phyloP scores from a whole-genome alignment of 129 eudicot genomes.

The Helianthus annuus region HanXRQr2.0-SUNRISE NC_035436.2:147195479-147195978 shows the following conservation, averaged over 20 bases:
- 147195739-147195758: slow-evolving; percentile 19
- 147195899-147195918: slow-evolving; percentile 41
- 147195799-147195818: slow-evolving; percentile 69
- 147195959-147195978: slow-evolving; percentile 38
- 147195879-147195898: slow-evolving; percentile 35
- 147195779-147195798: slow-evolving; percentile 24
- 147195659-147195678: slow-evolving; percentile 36
- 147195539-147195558: not conserved
- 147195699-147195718: slow-evolving; percentile 47
- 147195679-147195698: slow-evolving; percentile 34
- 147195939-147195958: slow-evolving; percentile 61
- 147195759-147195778: not conserved
- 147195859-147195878: slow-evolving; percentile 27
- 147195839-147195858: slow-evolving; percentile 52
- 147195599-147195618: slow-evolving; percentile 56
- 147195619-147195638: slow-evolving; percentile 60
- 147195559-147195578: slow-evolving; percentile 11
- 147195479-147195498: too few relatives aligned
- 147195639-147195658: slow-evolving; percentile 61
- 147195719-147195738: slow-evolving; percentile 39
- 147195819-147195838: slow-evolving; percentile 67
- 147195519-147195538: too few relatives aligned
- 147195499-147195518: too few relatives aligned
- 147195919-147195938: slow-evolving; percentile 75
- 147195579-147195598: slow-evolving; percentile 25